Base-by-base conservation (phyloP, 768 basidiomycete species). In the Mrakia gelida region DNA sequence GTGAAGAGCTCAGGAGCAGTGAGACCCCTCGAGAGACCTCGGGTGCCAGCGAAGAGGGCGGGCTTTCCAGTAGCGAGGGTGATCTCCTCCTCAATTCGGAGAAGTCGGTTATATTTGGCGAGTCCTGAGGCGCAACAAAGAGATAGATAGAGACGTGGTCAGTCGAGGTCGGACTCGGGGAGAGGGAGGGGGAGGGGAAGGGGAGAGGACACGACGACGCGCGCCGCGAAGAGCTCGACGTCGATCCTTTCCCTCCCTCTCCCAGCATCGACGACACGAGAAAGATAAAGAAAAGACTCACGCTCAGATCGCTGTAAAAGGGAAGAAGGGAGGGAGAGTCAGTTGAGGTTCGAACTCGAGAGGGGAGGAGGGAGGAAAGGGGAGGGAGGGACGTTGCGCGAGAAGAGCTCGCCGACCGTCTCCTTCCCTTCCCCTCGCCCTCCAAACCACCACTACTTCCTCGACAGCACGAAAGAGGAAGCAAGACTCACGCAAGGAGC, bases 71-170 rank as follows among this genome's bases (percentile, higher is more conserved):
- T 91, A 75, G 81, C 79, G 18, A 54, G 34, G 68, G 77, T 80
- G 81, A 95, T 87, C 86, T 96, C 92, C 84, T 91, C 92, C 81
- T 84, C 83, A 70, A 84, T 84, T 75, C 82, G 80, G 81, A 84
- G 83, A 34, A 84, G 81, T 75, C 83, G 81, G 82, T 84, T 84
- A 82, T 83, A 83, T 81, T 95, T 95, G 83, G 93, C 94, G 41
- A 98, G 92, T 87, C 97, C n/a, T n/a, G n/a, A n/a, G n/a, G n/a
- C n/a, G n/a, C n/a, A n/a, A n/a, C n/a, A n/a, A n/a, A n/a, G n/a
- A n/a, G n/a, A n/a, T n/a, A n/a, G n/a, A n/a, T n/a, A n/a, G n/a
- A 95, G 89, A 80, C 94, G 94, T 95, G 95, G 86, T n/a, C 72
- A 32, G 70, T 49, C 30, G 18, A 7, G 52, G 34, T 43, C 11